Percentiles rank a stretch among this genome's conserved stretches.
Conservation (phyloP, 2,329 filamentous ascomycete genomes). For the Paecilomyces sp. region DNA sequence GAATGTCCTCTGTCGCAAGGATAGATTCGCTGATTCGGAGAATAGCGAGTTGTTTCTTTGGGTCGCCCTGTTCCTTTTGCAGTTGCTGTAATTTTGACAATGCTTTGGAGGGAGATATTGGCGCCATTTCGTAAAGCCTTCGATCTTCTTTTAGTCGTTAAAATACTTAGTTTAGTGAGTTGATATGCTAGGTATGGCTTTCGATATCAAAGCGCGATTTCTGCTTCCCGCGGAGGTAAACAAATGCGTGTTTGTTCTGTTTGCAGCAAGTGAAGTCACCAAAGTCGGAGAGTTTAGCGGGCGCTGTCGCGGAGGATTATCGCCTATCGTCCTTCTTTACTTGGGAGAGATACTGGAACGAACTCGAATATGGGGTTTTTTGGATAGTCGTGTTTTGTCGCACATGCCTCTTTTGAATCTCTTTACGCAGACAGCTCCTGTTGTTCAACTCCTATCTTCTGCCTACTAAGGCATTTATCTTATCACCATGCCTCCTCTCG, state of each 20-base stretch:
- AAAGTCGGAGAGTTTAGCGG: neutral
- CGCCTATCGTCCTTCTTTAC: neutral
- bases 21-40: constrained; percentile 71
- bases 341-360: neutral
- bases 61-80: constrained; percentile 41
- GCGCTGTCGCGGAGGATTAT: neutral
- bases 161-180: neutral
- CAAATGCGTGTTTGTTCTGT: constrained; percentile 10
- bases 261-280: constrained; percentile 11
- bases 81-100: constrained; percentile 42
- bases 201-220: neutral
- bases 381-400: neutral
- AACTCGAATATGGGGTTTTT: neutral
- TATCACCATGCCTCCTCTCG: constrained; percentile 17
- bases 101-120: constrained; percentile 15
- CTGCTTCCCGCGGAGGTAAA: constrained; percentile 1
- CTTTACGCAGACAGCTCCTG: neutral
- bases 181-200: neutral
- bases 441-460: neutral
- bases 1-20: constrained; percentile 36
- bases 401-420: neutral
- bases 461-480: constrained; percentile 2
- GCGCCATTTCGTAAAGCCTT: constrained; percentile 9
- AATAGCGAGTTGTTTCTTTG: constrained; percentile 53
- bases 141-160: neutral